Conservation (phyloP, 2,329 filamentous ascomycete species). For the Geosmithia putterillii region DNA sequence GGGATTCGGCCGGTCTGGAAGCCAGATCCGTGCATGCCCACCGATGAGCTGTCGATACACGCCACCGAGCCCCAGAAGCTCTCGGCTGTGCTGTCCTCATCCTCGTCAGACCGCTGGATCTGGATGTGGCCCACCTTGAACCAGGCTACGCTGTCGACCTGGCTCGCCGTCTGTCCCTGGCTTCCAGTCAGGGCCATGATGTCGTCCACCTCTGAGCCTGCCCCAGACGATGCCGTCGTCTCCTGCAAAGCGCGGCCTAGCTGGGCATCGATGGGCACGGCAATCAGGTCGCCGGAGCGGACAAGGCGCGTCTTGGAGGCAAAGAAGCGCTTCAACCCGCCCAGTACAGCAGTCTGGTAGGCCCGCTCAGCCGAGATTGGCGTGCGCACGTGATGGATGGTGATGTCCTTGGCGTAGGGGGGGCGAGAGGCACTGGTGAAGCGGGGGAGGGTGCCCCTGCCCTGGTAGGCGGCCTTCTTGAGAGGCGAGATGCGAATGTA, state of each 20-base stretch:
- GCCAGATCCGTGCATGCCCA: slow-evolving; percentile 84
- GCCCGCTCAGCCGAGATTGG: slow-evolving; percentile 77
- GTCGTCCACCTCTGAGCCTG: slow-evolving; percentile 59
- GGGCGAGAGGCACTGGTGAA: slow-evolving; percentile 42
- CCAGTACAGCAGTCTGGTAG: slow-evolving; percentile 75
- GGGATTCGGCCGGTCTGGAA: slow-evolving; percentile 75
- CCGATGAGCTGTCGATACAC: slow-evolving; percentile 73
- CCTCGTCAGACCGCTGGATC: slow-evolving; percentile 37
- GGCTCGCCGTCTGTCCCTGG: slow-evolving; percentile 7
- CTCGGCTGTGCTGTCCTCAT: slow-evolving; percentile 48
- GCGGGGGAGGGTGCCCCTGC: slow-evolving; percentile 40
- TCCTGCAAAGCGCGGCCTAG: slow-evolving; percentile 76
- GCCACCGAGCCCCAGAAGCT: slow-evolving; percentile 78
- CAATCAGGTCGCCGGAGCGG: slow-evolving; percentile 77
- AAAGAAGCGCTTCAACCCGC: slow-evolving; percentile 80
- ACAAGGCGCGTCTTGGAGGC: slow-evolving; percentile 71
- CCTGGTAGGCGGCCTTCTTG: slow-evolving; percentile 37
- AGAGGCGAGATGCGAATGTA: slow-evolving; percentile 70
- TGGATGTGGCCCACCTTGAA: slow-evolving; percentile 76
- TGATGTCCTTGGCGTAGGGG: slow-evolving; percentile 62
- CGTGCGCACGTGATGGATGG: slow-evolving; percentile 76
- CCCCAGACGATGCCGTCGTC: slow-evolving; percentile 26
- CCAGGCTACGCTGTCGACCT: slow-evolving; percentile 65
- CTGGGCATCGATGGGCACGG: slow-evolving; percentile 76
- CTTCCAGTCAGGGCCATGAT: slow-evolving; percentile 35